Evolutionary conservation across 768 basidiomycete genomes (phyloP).

Genomic region (Mycena epipterygia): DNA sequence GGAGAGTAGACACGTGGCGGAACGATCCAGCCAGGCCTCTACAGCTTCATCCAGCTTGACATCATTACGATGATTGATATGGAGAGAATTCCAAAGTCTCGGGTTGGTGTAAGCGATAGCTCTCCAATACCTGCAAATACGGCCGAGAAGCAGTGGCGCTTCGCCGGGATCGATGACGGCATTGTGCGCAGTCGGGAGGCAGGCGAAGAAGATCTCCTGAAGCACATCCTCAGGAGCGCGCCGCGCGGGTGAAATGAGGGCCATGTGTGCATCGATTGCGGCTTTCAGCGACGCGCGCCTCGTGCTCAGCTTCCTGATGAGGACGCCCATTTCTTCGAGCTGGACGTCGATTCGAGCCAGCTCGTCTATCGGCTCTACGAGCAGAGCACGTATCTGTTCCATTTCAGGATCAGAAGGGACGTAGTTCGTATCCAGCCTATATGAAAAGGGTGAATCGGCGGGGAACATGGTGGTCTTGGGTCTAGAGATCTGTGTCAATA

Average conservation of each 20-base stretch:
- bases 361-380: background rate
- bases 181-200: conserved; percentile 12
- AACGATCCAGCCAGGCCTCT: background rate
- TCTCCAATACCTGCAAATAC: conserved; percentile 21
- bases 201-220: conserved; percentile 15
- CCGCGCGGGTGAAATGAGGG: conserved; percentile 13
- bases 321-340: background rate
- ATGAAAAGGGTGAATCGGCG: conserved; percentile 17
- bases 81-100: conserved; percentile 14
- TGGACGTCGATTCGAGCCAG: background rate
- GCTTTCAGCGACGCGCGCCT: background rate
- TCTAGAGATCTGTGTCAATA: no score
- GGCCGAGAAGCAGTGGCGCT: conserved; percentile 22
- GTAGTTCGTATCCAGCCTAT: conserved; percentile 19
- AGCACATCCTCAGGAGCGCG: conserved; percentile 21
- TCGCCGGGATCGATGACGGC: conserved; percentile 11
- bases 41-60: background rate
- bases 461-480: conserved; percentile 3
- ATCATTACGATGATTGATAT: conserved; percentile 1
- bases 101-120: conserved; percentile 13
- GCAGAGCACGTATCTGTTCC: background rate
- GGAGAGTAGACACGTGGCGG: background rate
- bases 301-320: background rate
- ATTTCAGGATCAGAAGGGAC: conserved; percentile 21
- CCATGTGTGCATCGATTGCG: conserved; percentile 5